Conservation (phyloP, 1,284 basidiomycete genomes). For the Wallemia mellicola region DNA sequence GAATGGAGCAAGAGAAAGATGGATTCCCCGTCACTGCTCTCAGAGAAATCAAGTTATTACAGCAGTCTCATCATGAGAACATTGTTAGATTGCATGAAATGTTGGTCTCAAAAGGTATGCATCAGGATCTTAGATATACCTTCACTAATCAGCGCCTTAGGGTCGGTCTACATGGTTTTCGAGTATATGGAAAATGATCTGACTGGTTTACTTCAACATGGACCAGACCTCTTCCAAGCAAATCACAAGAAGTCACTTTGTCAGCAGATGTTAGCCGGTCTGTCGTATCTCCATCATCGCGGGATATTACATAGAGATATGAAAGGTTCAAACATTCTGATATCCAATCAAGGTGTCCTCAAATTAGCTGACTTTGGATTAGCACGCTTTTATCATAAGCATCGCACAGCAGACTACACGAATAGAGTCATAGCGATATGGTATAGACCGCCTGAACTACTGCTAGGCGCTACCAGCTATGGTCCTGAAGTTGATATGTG, state of each 20-base stretch:
- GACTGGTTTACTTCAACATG: constrained; percentile 51
- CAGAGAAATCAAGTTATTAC: constrained; percentile 91
- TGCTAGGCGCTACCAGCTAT: constrained; percentile 87
- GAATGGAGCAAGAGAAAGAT: constrained; percentile 91
- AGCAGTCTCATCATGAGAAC: constrained; percentile 65
- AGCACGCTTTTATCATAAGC: constrained; percentile 84
- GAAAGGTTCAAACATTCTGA: constrained; percentile 92
- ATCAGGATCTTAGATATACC: not conserved
- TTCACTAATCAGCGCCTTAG: constrained; percentile 17
- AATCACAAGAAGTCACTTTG: constrained; percentile 85
- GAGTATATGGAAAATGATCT: constrained; percentile 99
- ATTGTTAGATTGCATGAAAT: constrained; percentile 77
- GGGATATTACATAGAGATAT: constrained; percentile 93
- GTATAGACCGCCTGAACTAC: constrained; percentile 87
- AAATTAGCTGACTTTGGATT: constrained; percentile 95
- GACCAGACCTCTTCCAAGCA: not conserved
- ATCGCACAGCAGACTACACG: constrained; percentile 69
- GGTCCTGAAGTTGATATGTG: constrained; percentile 99
- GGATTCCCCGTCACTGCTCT: constrained; percentile 97
- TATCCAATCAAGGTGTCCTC: constrained; percentile 69
- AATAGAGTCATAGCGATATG: constrained; percentile 96
- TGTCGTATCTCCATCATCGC: constrained; percentile 79
- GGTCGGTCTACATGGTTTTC: constrained; percentile 94
- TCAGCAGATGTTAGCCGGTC: constrained; percentile 69
- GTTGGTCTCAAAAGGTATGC: constrained; percentile 80